A percentile compares a stretch with the other conserved stretches of the same genome.
Evolutionary conservation across 2,329 filamentous ascomycete species (phyloP).

Genomic region (Botryosphaeria dothidea): DNA sequence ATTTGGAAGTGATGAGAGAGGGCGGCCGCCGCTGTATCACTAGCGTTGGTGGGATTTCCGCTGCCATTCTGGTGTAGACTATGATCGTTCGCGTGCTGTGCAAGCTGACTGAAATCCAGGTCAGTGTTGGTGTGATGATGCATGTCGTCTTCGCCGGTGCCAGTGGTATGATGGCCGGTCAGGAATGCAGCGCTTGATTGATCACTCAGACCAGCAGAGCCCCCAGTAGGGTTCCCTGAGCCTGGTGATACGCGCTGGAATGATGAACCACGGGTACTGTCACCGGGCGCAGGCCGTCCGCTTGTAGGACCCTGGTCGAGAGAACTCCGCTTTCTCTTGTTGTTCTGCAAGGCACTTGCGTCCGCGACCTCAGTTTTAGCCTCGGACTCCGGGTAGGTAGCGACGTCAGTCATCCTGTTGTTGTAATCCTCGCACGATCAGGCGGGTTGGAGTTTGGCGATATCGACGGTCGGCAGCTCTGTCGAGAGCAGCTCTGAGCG

Average conservation of each 20-base stretch:
- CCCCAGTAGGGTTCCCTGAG: constrained; percentile 26
- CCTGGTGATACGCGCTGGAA: constrained; percentile 23
- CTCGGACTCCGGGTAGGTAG: constrained; percentile 38
- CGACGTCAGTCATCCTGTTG: constrained; percentile 40
- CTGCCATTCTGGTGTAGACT: constrained; percentile 54
- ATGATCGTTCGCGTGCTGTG: constrained; percentile 31
- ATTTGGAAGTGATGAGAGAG: constrained; percentile 53
- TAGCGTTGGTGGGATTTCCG: constrained; percentile 49
- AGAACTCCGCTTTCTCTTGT: constrained; percentile 50
- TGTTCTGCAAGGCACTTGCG: constrained; percentile 28
- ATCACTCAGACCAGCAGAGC: constrained; percentile 35
- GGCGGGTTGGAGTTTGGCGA: background rate
- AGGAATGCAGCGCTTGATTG: constrained; percentile 42
- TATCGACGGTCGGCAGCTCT: constrained; percentile 11
- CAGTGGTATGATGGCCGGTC: constrained; percentile 40
- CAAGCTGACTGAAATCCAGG: constrained; percentile 35
- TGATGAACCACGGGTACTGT: constrained; percentile 19
- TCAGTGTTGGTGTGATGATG: constrained; percentile 29
- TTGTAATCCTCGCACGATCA: background rate
- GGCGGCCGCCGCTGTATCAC: constrained; percentile 62
- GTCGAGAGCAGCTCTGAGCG: background rate
- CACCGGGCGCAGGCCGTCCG: constrained; percentile 35
- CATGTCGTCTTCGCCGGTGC: constrained; percentile 43
- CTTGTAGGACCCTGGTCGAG: constrained; percentile 43
- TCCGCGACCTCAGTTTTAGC: constrained; percentile 33